Evolutionary conservation across 306 rosid species (phyloP).

Genomic region (Dryas drummondii): DNA sequence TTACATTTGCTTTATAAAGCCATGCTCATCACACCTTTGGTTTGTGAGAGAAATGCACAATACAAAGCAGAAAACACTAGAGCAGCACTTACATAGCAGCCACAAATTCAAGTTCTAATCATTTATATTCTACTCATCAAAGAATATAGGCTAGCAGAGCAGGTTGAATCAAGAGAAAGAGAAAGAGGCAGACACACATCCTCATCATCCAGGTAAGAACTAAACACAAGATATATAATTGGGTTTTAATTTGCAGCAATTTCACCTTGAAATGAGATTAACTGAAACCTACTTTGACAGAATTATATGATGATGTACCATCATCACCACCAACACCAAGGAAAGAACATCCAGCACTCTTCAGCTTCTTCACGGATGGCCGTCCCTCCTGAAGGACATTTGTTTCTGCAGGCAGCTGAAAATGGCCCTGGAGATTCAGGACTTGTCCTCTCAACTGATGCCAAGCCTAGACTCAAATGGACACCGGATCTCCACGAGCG

Average conservation of each 20-base stretch:
- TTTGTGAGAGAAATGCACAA: constrained; percentile 31
- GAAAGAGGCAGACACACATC: not conserved
- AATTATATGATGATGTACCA: constrained; percentile 44
- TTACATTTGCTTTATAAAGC: constrained; percentile 51
- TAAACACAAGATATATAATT: not conserved
- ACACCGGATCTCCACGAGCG: constrained; percentile 83
- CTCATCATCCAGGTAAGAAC: not conserved
- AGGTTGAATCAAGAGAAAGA: constrained; percentile 12
- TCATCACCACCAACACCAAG: constrained; percentile 50
- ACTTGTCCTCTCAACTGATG: constrained; percentile 83
- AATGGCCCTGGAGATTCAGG: constrained; percentile 70
- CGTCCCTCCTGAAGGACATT: constrained; percentile 65
- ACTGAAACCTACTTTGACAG: not conserved
- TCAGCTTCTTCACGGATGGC: constrained; percentile 48
- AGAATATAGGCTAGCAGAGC: constrained; percentile 7
- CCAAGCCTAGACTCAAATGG: constrained; percentile 93
- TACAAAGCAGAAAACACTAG: constrained; percentile 12
- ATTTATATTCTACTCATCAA: not conserved
- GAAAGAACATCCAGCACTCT: constrained; percentile 48
- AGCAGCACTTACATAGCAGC: too few species aligned
- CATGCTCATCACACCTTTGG: constrained; percentile 32
- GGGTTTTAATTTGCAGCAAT: not conserved
- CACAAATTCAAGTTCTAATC: not conserved
- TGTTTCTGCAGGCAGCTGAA: constrained; percentile 62
- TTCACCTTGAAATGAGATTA: not conserved